These are phyloP conservation scores for Vachellia collinsii DNA, from an alignment of 306 rosid species.

Conservation along the genomic window DNA sequence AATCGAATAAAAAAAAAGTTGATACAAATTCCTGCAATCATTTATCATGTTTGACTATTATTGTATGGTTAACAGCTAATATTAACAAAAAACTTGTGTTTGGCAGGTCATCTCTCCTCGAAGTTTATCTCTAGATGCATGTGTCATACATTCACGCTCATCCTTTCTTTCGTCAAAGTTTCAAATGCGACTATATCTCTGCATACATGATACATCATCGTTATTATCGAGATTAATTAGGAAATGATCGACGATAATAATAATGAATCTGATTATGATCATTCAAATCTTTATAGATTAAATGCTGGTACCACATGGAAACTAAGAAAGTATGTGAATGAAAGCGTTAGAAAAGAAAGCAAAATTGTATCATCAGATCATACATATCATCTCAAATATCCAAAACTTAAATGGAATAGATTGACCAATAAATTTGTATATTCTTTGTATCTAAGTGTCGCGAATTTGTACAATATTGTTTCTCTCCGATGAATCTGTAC, in stretches of 20 bases:
- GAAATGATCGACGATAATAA: background rate
- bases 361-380: background rate
- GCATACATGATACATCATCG: background rate
- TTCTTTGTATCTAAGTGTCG: background rate
- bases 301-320: background rate
- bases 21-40: background rate
- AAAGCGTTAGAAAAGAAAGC: background rate
- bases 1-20: background rate
- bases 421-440: background rate
- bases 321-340: background rate
- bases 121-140: too few species aligned
- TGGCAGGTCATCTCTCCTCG: background rate
- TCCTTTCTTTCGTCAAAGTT: background rate
- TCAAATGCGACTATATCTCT: background rate
- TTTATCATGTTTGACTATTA: background rate
- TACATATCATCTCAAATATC: background rate
- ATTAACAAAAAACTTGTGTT: background rate
- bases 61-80: background rate
- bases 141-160: too few species aligned
- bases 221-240: background rate
- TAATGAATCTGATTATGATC: background rate
- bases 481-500: conserved; percentile 25
- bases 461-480: conserved; percentile 40
- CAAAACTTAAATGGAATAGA: conserved; percentile 33
- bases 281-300: background rate